phyloP scores from a whole-genome alignment of 192 early-diverging fungal genomes.

The Backusella tarrabulga region DNA sequence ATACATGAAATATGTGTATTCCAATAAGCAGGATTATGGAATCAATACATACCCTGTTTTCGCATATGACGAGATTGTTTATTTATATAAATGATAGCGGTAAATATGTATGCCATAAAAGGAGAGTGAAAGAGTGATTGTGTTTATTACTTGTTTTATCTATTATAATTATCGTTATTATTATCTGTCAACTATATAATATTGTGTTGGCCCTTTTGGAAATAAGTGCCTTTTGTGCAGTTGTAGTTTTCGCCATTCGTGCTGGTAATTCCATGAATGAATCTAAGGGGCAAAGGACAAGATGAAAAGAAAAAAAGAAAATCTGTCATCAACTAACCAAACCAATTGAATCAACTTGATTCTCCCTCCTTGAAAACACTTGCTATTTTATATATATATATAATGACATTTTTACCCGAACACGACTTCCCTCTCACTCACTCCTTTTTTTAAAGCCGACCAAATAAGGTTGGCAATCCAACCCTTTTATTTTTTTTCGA shows the following conservation, averaged over 20 bases:
- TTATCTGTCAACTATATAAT: background rate
- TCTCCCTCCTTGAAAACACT: background rate
- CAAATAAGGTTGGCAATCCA: background rate
- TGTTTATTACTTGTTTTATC: background rate
- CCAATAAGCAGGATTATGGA: background rate
- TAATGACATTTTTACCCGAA: background rate
- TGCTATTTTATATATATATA: background rate
- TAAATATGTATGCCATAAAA: too few relatives aligned
- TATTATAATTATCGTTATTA: background rate
- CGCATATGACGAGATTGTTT: too few relatives aligned
- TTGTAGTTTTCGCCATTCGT: slow-evolving; percentile 23
- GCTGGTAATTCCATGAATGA: slow-evolving; percentile 20
- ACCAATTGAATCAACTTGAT: background rate
- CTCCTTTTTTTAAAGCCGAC: slow-evolving; percentile 2
- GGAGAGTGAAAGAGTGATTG: too few relatives aligned
- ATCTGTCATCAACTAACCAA: slow-evolving; percentile 4
- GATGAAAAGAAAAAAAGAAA: background rate
- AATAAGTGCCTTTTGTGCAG: slow-evolving; percentile 3
- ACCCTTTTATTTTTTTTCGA: background rate
- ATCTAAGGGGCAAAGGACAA: background rate
- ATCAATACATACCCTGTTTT: too few relatives aligned
- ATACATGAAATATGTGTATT: background rate
- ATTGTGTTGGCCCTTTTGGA: background rate
- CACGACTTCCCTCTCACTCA: too few relatives aligned
- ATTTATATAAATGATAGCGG: too few relatives aligned